Evolutionary conservation across 352 stramenopile species (phyloP).

Genomic region (Thalassiosira livingstoniorum): DNA sequence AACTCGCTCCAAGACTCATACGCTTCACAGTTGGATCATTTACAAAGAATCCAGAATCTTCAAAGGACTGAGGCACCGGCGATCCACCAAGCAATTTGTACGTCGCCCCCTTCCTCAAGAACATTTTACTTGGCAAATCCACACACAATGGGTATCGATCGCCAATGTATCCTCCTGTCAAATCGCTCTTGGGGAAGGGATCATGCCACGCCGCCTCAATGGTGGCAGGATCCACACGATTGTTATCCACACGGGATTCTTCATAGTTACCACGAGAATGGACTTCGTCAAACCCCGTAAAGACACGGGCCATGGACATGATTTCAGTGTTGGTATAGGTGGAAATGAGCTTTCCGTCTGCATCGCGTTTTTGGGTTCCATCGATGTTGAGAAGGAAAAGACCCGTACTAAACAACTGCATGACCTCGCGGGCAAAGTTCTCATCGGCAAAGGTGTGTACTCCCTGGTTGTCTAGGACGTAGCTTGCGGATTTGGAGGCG

Average conservation of each 20-base stretch:
- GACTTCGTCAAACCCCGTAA: slow-evolving; percentile 67
- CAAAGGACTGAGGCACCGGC: background rate
- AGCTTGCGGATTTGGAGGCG: slow-evolving; percentile 1
- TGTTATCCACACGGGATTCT: slow-evolving; percentile 4
- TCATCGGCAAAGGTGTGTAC: slow-evolving; percentile 21
- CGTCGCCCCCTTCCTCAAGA: slow-evolving; percentile 62
- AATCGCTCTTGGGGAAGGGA: slow-evolving; percentile 59
- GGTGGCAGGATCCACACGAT: slow-evolving; percentile 8
- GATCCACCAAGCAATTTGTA: slow-evolving; percentile 56
- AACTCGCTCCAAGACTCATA: slow-evolving; percentile 26
- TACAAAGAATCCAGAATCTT: too few species aligned
- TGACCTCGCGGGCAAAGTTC: slow-evolving; percentile 19
- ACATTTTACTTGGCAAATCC: slow-evolving; percentile 60
- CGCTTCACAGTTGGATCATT: slow-evolving; percentile 15
- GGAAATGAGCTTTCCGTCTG: slow-evolving; percentile 49
- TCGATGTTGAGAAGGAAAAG: slow-evolving; percentile 69
- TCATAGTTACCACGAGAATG: slow-evolving; percentile 4
- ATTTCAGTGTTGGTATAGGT: slow-evolving; percentile 81
- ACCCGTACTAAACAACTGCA: slow-evolving; percentile 71
- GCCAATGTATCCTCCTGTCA: slow-evolving; percentile 63
- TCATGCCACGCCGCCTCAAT: slow-evolving; percentile 6
- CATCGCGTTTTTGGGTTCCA: slow-evolving; percentile 65
- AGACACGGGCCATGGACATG: slow-evolving; percentile 57
- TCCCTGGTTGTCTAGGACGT: background rate
- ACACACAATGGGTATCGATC: slow-evolving; percentile 68